phyloP scores from a whole-genome alignment of 805 yeast species.

The Hanseniaspora occidentalis region DNA sequence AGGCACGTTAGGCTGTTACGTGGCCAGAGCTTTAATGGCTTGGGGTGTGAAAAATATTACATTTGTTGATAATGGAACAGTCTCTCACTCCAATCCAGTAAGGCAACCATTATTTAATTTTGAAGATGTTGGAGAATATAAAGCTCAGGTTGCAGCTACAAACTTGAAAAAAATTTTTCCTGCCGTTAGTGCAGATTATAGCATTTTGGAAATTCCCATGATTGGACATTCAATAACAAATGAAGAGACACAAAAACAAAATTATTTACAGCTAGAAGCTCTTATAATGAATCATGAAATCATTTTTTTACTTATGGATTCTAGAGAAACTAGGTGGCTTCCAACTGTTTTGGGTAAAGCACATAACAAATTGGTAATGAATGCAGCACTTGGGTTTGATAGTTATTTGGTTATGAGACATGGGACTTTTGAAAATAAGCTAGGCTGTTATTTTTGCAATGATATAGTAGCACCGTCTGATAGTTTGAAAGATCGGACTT shows the following conservation, averaged over 20 bases:
- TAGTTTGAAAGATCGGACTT: slow-evolving; percentile 71
- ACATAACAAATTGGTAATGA: slow-evolving; percentile 60
- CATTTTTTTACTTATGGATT: slow-evolving; percentile 76
- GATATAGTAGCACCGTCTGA: slow-evolving; percentile 93
- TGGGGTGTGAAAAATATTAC: slow-evolving; percentile 90
- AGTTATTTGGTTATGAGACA: slow-evolving; percentile 90
- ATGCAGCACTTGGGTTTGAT: slow-evolving; percentile 93
- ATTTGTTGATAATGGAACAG: slow-evolving; percentile 79
- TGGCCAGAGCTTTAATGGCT: slow-evolving; percentile 72
- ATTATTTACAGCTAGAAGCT: slow-evolving; percentile 38
- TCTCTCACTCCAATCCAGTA: slow-evolving; percentile 91
- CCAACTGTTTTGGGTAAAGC: slow-evolving; percentile 76
- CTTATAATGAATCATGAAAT: slow-evolving; percentile 62
- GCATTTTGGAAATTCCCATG: slow-evolving; percentile 77
- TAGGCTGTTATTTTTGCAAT: slow-evolving; percentile 94
- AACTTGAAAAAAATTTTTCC: slow-evolving; percentile 70
- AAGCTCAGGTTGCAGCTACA: slow-evolving; percentile 69
- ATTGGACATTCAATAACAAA: slow-evolving; percentile 76
- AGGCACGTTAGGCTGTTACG: slow-evolving; percentile 92
- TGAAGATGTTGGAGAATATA: slow-evolving; percentile 72
- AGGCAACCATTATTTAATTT: slow-evolving; percentile 80
- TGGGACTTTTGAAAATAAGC: slow-evolving; percentile 41
- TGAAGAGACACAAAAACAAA: slow-evolving; percentile 35
- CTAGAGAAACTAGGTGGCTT: slow-evolving; percentile 95
- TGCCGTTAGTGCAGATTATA: slow-evolving; percentile 52